Percentiles rank a stretch among this genome's conserved stretches.
phyloP scores from a whole-genome alignment of 2,329 filamentous ascomycete genomes.

The Meredithiella fracta region DNA sequence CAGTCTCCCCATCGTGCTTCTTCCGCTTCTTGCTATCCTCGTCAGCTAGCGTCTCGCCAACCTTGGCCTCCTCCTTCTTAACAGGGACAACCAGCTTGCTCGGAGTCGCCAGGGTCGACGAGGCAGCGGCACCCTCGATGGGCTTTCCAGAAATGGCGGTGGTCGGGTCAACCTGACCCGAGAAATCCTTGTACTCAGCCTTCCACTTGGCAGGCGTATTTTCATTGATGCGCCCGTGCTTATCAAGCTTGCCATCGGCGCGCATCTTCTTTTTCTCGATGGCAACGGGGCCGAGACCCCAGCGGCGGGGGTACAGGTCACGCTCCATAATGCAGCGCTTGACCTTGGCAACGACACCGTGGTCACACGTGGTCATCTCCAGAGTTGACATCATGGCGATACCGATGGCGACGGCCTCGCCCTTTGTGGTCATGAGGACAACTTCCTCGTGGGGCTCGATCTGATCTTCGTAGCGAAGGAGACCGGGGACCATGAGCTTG shows the following conservation, averaged over 20 bases:
- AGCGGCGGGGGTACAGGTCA: conserved; percentile 88
- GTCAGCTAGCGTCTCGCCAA: conserved; percentile 27
- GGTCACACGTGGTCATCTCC: conserved; percentile 90
- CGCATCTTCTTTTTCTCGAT: conserved; percentile 99
- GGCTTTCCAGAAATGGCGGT: conserved; percentile 30
- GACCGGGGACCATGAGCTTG: conserved; percentile 93
- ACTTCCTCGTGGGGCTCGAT: conserved; percentile 95
- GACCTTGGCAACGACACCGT: conserved; percentile 95
- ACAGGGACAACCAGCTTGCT: conserved; percentile 19
- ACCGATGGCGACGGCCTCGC: conserved; percentile 89
- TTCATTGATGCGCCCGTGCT: conserved; percentile 87
- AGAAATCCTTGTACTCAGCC: conserved; percentile 80
- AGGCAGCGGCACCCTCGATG: conserved; percentile 27
- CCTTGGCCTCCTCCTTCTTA: conserved; percentile 22
- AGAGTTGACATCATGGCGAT: conserved; percentile 97
- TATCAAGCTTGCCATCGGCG: conserved; percentile 93
- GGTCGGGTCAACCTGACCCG: conserved; percentile 29
- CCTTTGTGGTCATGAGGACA: conserved; percentile 97
- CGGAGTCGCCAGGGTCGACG: conserved; percentile 20
- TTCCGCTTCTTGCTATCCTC: conserved; percentile 54
- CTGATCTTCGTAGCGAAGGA: conserved; percentile 77
- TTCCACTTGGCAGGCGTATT: conserved; percentile 89
- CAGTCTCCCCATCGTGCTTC: conserved; percentile 65
- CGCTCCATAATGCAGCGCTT: conserved; percentile 99
- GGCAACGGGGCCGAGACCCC: conserved; percentile 87